Evolutionary conservation across 108 stramenopile species (phyloP).

Genomic region (Pseudonitzschia pungens): DNA sequence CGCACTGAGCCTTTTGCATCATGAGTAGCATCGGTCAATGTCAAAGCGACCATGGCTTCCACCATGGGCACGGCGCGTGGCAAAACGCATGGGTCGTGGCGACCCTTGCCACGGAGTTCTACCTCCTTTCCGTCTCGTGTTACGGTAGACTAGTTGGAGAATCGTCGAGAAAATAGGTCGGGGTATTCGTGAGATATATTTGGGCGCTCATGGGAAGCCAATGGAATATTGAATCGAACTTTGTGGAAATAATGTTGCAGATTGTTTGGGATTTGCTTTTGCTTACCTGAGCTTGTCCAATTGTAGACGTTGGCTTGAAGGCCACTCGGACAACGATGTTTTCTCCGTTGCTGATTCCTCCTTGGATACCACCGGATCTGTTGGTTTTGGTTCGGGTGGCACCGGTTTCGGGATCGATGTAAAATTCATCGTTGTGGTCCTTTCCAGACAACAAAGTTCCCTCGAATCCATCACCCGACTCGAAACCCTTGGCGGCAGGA

Average conservation of each 20-base stretch:
- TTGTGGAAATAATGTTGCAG: not conserved
- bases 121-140: conserved; percentile 94
- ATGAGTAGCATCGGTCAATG: conserved; percentile 93
- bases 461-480: conserved; percentile 95
- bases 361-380: conserved; percentile 97
- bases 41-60: conserved; percentile 98
- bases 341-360: conserved; percentile 98
- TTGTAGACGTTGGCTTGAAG: conserved; percentile 96
- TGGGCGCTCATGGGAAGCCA: too few species aligned
- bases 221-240: not conserved
- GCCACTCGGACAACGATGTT: conserved; percentile 94
- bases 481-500: conserved; percentile 99
- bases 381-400: conserved; percentile 94
- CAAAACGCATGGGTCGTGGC: conserved; percentile 98
- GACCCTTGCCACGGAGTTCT: conserved; percentile 93
- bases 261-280: conserved; percentile 18
- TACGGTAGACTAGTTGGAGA: conserved; percentile 74
- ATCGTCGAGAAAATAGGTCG: not conserved
- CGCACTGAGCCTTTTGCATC: conserved; percentile 92
- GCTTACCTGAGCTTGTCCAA: conserved; percentile 89
- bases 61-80: conserved; percentile 97
- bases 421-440: conserved; percentile 99
- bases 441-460: conserved; percentile 94
- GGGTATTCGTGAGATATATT: conserved; percentile 6
- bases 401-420: conserved; percentile 90